Conservation (phyloP, 2,329 filamentous ascomycete genomes). For the Xylaria sp. region DNA sequence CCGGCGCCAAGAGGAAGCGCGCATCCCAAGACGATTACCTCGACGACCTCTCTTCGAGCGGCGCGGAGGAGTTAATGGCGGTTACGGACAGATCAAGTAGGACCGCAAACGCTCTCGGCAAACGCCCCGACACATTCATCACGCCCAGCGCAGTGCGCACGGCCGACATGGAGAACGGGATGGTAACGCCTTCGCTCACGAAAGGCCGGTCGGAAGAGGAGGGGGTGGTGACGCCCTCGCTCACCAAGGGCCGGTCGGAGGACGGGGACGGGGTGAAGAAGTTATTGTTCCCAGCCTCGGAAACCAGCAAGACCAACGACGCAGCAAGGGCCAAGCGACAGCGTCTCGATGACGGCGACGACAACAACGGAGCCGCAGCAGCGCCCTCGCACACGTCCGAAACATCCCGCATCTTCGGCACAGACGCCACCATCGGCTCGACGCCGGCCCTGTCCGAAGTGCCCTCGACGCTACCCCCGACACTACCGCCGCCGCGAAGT, state of each 20-base stretch:
- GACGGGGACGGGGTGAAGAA: conserved; percentile 37
- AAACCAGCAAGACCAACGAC: neutral
- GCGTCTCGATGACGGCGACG: neutral
- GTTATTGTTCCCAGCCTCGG: conserved; percentile 23
- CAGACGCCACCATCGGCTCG: conserved; percentile 33
- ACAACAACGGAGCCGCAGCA: neutral
- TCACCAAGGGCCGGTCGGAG: conserved; percentile 30
- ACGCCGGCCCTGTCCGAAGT: conserved; percentile 15
- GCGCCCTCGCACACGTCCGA: neutral
- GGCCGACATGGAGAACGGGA: conserved; percentile 34
- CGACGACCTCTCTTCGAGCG: conserved; percentile 47
- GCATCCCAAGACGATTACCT: conserved; percentile 41
- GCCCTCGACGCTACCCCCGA: neutral
- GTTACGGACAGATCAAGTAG: conserved; percentile 40
- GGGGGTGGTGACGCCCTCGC: conserved; percentile 37
- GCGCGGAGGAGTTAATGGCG: conserved; percentile 44
- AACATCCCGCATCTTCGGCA: conserved; percentile 40
- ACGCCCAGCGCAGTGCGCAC: conserved; percentile 33
- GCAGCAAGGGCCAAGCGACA: conserved; percentile 36
- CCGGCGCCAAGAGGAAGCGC: conserved; percentile 46
- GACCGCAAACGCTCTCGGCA: neutral
- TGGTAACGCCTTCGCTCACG: conserved; percentile 45
- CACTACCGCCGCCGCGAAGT: conserved; percentile 24
- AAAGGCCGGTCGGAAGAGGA: conserved; percentile 37
- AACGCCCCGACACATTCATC: conserved; percentile 9